These are phyloP conservation scores for Fusarium musae DNA, from an alignment of 2,329 filamentous ascomycete species.

Conservation along the genomic window DNA sequence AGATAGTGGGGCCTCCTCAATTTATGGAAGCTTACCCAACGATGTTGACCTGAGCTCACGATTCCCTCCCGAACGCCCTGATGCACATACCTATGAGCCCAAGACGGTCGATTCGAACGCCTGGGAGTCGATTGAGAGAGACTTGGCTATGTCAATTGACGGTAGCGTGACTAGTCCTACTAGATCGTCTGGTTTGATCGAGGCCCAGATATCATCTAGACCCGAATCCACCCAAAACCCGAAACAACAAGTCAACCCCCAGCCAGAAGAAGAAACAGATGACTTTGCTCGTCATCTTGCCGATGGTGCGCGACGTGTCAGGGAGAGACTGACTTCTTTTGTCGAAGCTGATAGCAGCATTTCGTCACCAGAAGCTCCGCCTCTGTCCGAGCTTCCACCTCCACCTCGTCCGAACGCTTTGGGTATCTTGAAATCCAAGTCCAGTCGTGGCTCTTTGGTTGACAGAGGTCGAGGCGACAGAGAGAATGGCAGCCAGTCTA, in stretches of 20 bases:
- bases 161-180: constrained; percentile 38
- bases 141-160: constrained; percentile 43
- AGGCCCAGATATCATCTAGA: constrained; percentile 13
- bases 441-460: constrained; percentile 73
- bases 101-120: constrained; percentile 53
- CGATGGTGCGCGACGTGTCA: constrained; percentile 74
- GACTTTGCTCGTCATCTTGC: constrained; percentile 81
- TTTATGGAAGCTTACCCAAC: constrained; percentile 67
- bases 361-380: constrained; percentile 39
- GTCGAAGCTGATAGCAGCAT: constrained; percentile 68
- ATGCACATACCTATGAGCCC: constrained; percentile 33
- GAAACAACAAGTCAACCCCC: constrained; percentile 55
- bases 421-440: constrained; percentile 72
- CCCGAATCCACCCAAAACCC: constrained; percentile 17
- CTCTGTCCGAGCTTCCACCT: constrained; percentile 55
- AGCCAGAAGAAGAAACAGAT: constrained; percentile 63
- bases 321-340: constrained; percentile 77
- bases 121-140: constrained; percentile 55
- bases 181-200: constrained; percentile 33
- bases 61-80: constrained; percentile 52
- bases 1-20: constrained; percentile 83
- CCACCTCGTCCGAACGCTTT: constrained; percentile 65
- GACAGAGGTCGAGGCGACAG: constrained; percentile 58
- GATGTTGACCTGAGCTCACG: constrained; percentile 45
- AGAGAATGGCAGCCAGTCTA: constrained; percentile 57